phyloP scores from a whole-genome alignment of 176 grass and related monocot species.

The Bonia amplexicaulis region DNA sequence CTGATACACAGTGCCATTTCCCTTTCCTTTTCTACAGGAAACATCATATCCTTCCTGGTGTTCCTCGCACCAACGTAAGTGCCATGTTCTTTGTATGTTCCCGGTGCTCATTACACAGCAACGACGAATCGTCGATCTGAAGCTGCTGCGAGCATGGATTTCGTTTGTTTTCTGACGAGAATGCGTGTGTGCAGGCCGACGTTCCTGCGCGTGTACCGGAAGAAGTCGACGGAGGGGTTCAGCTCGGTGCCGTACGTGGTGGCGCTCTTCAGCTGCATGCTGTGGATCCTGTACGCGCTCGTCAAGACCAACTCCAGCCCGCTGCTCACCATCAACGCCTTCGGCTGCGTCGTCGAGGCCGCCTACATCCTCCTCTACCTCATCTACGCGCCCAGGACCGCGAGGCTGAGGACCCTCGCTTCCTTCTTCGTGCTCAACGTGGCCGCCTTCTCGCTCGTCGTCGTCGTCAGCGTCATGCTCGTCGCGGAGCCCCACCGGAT shows the following conservation, averaged over 20 bases:
- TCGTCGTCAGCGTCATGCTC: slow-evolving; percentile 43
- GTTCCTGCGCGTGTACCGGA: slow-evolving; percentile 56
- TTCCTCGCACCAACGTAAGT: slow-evolving; percentile 77
- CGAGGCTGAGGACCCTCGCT: slow-evolving; percentile 40
- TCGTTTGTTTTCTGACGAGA: background rate
- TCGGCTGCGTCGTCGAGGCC: slow-evolving; percentile 66
- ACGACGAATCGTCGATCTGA: background rate
- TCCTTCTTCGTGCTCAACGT: slow-evolving; percentile 69
- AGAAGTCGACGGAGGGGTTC: slow-evolving; percentile 79
- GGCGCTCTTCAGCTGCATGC: slow-evolving; percentile 78
- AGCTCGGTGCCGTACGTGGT: slow-evolving; percentile 81
- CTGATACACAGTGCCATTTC: background rate
- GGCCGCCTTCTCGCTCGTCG: slow-evolving; percentile 48
- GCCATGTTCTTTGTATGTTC: background rate
- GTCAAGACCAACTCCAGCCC: slow-evolving; percentile 66
- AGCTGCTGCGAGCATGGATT: background rate
- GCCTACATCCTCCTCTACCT: slow-evolving; percentile 72
- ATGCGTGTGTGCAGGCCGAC: slow-evolving; percentile 45
- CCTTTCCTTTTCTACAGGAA: slow-evolving; percentile 43
- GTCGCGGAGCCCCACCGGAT: slow-evolving; percentile 33
- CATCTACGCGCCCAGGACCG: slow-evolving; percentile 42
- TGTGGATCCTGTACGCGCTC: slow-evolving; percentile 83
- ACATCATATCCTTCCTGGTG: slow-evolving; percentile 82
- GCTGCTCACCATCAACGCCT: slow-evolving; percentile 74
- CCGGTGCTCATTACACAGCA: background rate